These are phyloP conservation scores for Curvularia spicifera DNA, from an alignment of 2,329 filamentous ascomycete genomes.

Conservation along the genomic window DNA sequence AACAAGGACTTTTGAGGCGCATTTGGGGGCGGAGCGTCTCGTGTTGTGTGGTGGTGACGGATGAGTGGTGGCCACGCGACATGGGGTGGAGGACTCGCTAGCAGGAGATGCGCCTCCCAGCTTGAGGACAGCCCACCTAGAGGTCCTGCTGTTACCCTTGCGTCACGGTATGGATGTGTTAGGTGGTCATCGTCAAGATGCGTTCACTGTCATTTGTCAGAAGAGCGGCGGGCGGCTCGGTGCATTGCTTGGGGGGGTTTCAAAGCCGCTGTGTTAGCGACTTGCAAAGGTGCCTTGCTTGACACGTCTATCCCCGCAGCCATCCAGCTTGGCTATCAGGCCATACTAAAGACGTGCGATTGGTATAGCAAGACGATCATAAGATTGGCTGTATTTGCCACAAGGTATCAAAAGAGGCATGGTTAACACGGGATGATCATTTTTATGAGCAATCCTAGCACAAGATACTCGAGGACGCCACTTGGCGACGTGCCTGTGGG, in stretches of 20 bases:
- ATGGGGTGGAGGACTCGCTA: conserved; percentile 22
- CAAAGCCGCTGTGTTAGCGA: conserved; percentile 15
- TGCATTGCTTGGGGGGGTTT: conserved; percentile 12
- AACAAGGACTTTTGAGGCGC: conserved; percentile 17
- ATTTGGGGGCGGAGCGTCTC: conserved; percentile 42
- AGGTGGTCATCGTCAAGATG: conserved; percentile 10
- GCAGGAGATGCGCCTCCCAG: conserved; percentile 21
- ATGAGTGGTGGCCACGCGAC: conserved; percentile 32
- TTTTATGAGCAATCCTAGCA: conserved; percentile 18
- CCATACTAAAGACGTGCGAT: conserved; percentile 31
- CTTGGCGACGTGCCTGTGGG: conserved; percentile 16
- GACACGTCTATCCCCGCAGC: conserved; percentile 19
- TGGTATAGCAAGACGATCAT: conserved; percentile 37
- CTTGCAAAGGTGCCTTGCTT: conserved; percentile 13
- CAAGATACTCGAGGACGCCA: conserved; percentile 10
- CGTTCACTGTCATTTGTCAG: conserved; percentile 11
- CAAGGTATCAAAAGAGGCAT: conserved; percentile 29
- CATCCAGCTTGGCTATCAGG: conserved; percentile 21
- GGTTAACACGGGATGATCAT: conserved; percentile 33
- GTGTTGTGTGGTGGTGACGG: conserved; percentile 25
- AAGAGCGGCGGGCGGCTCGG: conserved; percentile 35
- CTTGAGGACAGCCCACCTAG: conserved; percentile 19
- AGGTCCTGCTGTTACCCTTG: conserved; percentile 29
- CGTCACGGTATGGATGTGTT: conserved; percentile 26
- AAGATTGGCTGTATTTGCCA: conserved; percentile 36